Evolutionary conservation across 192 early-diverging fungal genomes (phyloP).

Genomic region (Geranomyces variabilis): DNA sequence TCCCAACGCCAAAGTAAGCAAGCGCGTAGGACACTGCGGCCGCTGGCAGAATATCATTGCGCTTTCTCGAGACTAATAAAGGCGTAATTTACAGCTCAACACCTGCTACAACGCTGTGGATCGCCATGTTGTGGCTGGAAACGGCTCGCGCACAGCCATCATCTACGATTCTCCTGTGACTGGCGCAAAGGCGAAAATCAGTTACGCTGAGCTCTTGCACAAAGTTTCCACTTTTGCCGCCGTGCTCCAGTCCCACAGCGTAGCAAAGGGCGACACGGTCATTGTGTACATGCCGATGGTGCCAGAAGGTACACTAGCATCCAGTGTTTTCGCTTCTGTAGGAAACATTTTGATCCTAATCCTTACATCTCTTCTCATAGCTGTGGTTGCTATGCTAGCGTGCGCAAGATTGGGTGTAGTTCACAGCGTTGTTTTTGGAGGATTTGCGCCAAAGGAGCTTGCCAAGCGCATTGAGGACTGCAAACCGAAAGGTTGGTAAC

Average conservation of each 20-base stretch:
- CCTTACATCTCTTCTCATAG: slow-evolving; percentile 53
- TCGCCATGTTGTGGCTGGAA: slow-evolving; percentile 65
- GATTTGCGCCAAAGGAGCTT: slow-evolving; percentile 49
- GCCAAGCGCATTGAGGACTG: slow-evolving; percentile 84
- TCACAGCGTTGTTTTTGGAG: slow-evolving; percentile 80
- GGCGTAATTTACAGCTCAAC: slow-evolving; percentile 58
- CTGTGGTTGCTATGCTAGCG: slow-evolving; percentile 82
- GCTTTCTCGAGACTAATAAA: neutral
- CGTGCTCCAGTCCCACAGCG: slow-evolving; percentile 62
- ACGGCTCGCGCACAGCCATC: slow-evolving; percentile 66
- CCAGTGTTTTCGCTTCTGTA: slow-evolving; percentile 17
- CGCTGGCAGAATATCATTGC: no score
- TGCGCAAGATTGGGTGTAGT: slow-evolving; percentile 83
- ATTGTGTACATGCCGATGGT: slow-evolving; percentile 72
- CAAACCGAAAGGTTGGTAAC: slow-evolving; percentile 61
- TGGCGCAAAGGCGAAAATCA: slow-evolving; percentile 53
- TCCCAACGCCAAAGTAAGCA: slow-evolving; percentile 57
- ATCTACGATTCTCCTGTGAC: slow-evolving; percentile 78
- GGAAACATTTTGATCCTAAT: neutral
- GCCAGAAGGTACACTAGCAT: neutral
- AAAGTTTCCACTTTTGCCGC: slow-evolving; percentile 70
- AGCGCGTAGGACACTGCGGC: no score
- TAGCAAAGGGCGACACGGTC: slow-evolving; percentile 73
- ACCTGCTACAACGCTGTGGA: slow-evolving; percentile 82
- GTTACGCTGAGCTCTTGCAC: slow-evolving; percentile 70